phyloP scores from a whole-genome alignment of 2,329 filamentous ascomycete species.

The Colletotrichum sp. region DNA sequence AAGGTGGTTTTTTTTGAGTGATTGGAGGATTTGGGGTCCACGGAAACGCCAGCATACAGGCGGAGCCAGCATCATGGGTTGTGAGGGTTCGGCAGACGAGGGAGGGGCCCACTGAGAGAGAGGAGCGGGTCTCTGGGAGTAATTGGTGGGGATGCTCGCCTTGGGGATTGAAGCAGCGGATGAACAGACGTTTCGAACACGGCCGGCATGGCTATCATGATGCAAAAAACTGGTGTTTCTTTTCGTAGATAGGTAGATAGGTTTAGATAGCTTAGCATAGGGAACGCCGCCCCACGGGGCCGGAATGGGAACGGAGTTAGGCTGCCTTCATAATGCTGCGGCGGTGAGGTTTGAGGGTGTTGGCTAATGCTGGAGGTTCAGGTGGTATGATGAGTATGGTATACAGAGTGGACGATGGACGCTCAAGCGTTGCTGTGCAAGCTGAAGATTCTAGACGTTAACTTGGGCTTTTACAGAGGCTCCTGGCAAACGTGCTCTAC shows the following conservation, averaged over 20 bases:
- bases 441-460: too few relatives aligned
- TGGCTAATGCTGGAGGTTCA: neutral
- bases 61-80: slow-evolving; percentile 13
- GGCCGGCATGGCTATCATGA: slow-evolving; percentile 9
- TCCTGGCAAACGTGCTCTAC: neutral
- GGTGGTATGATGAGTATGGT: too few relatives aligned
- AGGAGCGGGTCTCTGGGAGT: neutral
- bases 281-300: slow-evolving; percentile 6
- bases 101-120: neutral
- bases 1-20: neutral
- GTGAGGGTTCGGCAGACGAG: neutral
- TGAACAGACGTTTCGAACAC: neutral
- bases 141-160: neutral
- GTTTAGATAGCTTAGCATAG: slow-evolving; percentile 22
- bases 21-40: neutral
- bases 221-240: slow-evolving; percentile 4
- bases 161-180: neutral
- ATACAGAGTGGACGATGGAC: too few relatives aligned
- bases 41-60: neutral
- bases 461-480: neutral
- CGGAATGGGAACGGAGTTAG: slow-evolving; percentile 1
- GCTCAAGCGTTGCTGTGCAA: too few relatives aligned
- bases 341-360: neutral
- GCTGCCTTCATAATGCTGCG: neutral
- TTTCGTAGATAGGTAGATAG: slow-evolving; percentile 21